Base-by-base conservation (phyloP, 768 basidiomycete genomes). In the Lactarius vividus region DNA sequence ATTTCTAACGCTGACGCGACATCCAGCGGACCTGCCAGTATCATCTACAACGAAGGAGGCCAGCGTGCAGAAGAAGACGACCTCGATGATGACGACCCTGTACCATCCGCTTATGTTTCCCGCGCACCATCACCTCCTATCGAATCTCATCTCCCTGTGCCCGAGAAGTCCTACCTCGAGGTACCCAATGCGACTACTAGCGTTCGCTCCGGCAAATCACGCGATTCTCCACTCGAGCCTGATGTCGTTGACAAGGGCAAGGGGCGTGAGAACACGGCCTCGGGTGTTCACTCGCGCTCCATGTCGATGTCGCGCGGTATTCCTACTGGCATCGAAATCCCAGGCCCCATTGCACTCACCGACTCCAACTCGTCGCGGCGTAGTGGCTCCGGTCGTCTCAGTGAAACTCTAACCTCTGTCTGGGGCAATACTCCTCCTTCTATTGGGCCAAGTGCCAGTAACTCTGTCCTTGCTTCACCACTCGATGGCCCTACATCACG, bases 21-120 rank as follows among this genome's bases (percentile, higher is more conserved):
- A 26, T 28, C 33, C 66, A 91, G 90, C 66, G 90, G 90, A 20
- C 90, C 90, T 3, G 90, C 89, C 0, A 85, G 87, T 8, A 92
- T 92, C 62, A 84, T 92, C 13, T 92, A 90, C 77, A 92, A 89
- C 72, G 90, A 92, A 76, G 83, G 88, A 60, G 89, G 90, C 0
- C 85, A 86, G 68, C 84, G 89, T 62, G 80, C 83, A 5, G 88
- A 89, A 40, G 89, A 92, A 73, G 89, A 90, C 40, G 90, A 91
- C 69, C 80, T 79, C 0, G 88, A 90, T 67, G 73, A 75, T 15
- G 85, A 81, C 63, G 76, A 66, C 67, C 72, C 62, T 23, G 76
- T 13, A 67, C 74, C 81, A 1, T 79, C 82, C 63, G 79, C 82
- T 49, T 79, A 85, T 3, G 75, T 79, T 13, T 88, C 88, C 10